Evolutionary conservation across 441 rosid genomes (phyloP).

Genomic region (Arabidopsis hybrid): DNA sequence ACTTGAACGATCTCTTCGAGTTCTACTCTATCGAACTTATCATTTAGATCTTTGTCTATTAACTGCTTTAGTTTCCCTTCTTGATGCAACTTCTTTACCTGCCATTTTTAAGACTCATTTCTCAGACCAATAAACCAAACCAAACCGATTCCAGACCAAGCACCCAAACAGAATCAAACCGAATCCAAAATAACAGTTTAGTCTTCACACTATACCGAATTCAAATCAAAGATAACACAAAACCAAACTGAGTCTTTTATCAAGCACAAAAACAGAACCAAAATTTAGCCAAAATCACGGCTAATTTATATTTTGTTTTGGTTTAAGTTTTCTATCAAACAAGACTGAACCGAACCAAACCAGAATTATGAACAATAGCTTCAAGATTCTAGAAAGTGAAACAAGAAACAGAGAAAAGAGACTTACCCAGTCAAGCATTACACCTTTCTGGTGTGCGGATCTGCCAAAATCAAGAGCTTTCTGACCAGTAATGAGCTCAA

Average conservation of each 20-base stretch:
- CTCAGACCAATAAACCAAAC: neutral
- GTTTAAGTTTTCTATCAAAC: neutral
- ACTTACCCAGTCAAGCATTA: constrained; percentile 95
- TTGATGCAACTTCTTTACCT: constrained; percentile 92
- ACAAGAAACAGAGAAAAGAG: constrained; percentile 26
- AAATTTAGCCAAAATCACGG: neutral
- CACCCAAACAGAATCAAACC: no score
- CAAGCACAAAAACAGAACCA: neutral
- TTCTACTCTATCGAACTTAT: constrained; percentile 68
- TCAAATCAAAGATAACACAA: no score
- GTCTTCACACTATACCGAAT: no score
- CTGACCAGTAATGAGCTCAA: constrained; percentile 93
- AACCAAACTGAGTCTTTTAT: no score
- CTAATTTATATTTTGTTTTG: no score
- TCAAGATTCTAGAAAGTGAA: constrained; percentile 10
- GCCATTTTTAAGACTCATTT: constrained; percentile 33
- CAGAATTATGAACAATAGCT: neutral
- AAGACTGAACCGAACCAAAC: neutral
- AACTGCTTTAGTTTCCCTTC: constrained; percentile 78
- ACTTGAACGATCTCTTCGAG: constrained; percentile 88
- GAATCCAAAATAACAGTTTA: no score
- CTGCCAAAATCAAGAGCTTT: constrained; percentile 94
- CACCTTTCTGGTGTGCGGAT: constrained; percentile 87
- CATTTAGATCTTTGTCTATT: constrained; percentile 80
- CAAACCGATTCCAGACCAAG: neutral